These are phyloP conservation scores for Botrytis deweyae DNA, from an alignment of 2,329 filamentous ascomycete species.

Conservation along the genomic window DNA sequence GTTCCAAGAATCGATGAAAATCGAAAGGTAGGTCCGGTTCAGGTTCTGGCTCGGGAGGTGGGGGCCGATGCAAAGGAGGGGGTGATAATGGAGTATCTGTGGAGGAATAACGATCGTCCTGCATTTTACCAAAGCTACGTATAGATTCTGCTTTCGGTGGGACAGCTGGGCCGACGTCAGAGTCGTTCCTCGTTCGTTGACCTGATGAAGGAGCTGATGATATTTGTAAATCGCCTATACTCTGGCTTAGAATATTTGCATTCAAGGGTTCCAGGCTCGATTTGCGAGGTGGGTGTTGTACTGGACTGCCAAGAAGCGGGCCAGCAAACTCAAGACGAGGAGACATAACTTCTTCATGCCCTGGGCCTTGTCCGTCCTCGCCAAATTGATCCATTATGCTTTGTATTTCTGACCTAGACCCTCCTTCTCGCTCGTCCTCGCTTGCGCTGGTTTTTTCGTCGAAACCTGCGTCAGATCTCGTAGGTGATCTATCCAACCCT, in stretches of 20 bases:
- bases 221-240: constrained; percentile 36
- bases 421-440: constrained; percentile 65
- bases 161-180: constrained; percentile 41
- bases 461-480: constrained; percentile 54
- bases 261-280: constrained; percentile 78
- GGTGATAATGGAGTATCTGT: constrained; percentile 43
- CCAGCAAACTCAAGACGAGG: constrained; percentile 80
- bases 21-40: constrained; percentile 90
- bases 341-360: constrained; percentile 86
- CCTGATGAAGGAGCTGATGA: constrained; percentile 27
- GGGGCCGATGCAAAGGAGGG: constrained; percentile 58
- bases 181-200: constrained; percentile 27
- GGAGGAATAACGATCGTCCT: constrained; percentile 49
- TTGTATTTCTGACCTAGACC: constrained; percentile 83
- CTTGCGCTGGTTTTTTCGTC: constrained; percentile 58
- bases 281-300: constrained; percentile 75
- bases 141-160: constrained; percentile 44
- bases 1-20: constrained; percentile 95
- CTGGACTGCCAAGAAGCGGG: constrained; percentile 66
- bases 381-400: constrained; percentile 97
- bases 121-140: constrained; percentile 33
- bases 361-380: constrained; percentile 68
- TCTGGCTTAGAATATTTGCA: constrained; percentile 30
- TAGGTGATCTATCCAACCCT: constrained; percentile 49
- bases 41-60: constrained; percentile 70